Conservation (phyloP, 768 basidiomycete species). For the Suillus hirtellus region DNA sequence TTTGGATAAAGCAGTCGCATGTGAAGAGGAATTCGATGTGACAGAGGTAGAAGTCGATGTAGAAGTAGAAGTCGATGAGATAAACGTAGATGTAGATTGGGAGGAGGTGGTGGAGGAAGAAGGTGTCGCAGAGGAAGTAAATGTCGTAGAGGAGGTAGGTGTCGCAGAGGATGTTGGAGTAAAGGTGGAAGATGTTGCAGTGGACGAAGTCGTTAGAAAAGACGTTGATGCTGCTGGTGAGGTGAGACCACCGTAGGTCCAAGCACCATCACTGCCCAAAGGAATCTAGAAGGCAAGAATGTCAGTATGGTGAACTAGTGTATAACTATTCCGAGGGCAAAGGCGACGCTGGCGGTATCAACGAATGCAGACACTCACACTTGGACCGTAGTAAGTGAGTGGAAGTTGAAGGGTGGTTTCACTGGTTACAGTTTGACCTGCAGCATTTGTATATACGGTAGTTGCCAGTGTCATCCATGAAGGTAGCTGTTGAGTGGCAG, state of each 20-base stretch:
- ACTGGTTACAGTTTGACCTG: conserved; percentile 56
- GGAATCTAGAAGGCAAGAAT: conserved; percentile 56
- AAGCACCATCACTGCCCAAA: conserved; percentile 57
- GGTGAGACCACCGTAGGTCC: conserved; percentile 75
- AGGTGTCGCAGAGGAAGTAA: conserved; percentile 20
- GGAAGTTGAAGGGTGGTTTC: conserved; percentile 63
- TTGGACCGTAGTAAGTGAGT: conserved; percentile 80
- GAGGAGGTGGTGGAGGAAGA: conserved; percentile 26
- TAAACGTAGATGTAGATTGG: conserved; percentile 26
- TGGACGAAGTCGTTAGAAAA: conserved; percentile 21
- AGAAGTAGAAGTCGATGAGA: conserved; percentile 27
- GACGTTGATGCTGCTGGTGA: conserved; percentile 50
- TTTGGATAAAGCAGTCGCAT: conserved; percentile 33
- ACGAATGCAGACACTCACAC: conserved; percentile 50
- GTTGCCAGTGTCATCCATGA: conserved; percentile 68
- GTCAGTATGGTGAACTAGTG: conserved; percentile 6
- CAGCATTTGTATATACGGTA: conserved; percentile 51
- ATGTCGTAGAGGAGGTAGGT: conserved; percentile 32
- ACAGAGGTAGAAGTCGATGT: conserved; percentile 25
- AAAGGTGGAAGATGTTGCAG: conserved; percentile 25
- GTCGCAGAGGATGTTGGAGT: conserved; percentile 26
- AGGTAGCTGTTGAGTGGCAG: conserved; percentile 63
- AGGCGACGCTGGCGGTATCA: not conserved
- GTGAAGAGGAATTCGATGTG: conserved; percentile 22
- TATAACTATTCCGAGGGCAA: not conserved